Evolutionary conservation across 2,329 filamentous ascomycete genomes (phyloP).

Genomic region (Fusarium hainanense): DNA sequence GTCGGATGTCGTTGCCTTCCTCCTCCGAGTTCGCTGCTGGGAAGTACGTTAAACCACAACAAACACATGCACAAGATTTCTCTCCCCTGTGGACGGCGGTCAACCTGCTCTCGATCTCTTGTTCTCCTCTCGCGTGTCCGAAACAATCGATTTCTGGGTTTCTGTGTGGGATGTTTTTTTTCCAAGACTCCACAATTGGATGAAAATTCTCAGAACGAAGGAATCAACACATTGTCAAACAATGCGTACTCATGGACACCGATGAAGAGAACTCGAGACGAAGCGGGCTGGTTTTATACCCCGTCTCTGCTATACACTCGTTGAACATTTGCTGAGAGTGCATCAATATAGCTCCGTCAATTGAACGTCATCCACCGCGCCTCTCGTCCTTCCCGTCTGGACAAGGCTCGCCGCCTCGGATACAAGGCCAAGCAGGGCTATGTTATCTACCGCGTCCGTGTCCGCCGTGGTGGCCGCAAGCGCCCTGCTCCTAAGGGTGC

Average conservation of each 20-base stretch:
- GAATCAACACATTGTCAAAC: neutral
- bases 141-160: conserved; percentile 17
- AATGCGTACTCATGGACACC: conserved; percentile 5
- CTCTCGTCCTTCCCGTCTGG: conserved; percentile 95
- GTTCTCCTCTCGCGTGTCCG: conserved; percentile 24
- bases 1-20: conserved; percentile 99
- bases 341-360: conserved; percentile 99
- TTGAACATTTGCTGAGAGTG: conserved; percentile 99
- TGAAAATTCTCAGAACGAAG: conserved; percentile 30
- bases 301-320: conserved; percentile 88
- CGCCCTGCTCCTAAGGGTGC: conserved; percentile 95
- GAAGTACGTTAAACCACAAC: conserved; percentile 78
- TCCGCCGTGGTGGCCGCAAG: conserved; percentile 99
- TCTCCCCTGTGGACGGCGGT: conserved; percentile 53
- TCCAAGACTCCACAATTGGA: conserved; percentile 18
- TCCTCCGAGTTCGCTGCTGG: conserved; percentile 99
- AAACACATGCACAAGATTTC: conserved; percentile 45
- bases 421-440: conserved; percentile 99
- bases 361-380: conserved; percentile 99
- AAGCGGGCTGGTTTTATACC: conserved; percentile 27
- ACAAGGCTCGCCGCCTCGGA: conserved; percentile 99
- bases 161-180: conserved; percentile 13
- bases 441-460: conserved; percentile 99
- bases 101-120: conserved; percentile 37
- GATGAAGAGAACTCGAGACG: conserved; percentile 15